Evolutionary conservation across 352 stramenopile genomes (phyloP).

Genomic region (Plasmopara viticola): DNA sequence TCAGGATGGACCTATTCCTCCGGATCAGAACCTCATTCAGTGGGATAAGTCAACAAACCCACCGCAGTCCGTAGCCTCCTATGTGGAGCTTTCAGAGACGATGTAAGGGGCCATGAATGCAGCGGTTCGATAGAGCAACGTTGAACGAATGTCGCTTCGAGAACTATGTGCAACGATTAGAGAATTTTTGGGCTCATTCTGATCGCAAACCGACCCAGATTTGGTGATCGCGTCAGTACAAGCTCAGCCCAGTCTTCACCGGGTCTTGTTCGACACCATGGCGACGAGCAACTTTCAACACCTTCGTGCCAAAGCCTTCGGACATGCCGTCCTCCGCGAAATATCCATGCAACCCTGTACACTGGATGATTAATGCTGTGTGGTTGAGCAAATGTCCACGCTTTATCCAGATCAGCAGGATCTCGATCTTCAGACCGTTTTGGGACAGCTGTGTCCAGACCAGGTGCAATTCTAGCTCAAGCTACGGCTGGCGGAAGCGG

Average conservation of each 20-base stretch:
- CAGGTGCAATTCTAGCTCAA: conserved; percentile 2
- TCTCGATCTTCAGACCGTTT: conserved; percentile 8
- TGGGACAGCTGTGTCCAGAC: conserved; percentile 34
- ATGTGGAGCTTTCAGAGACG: not conserved
- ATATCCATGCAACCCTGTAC: not conserved
- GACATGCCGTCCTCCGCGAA: not conserved
- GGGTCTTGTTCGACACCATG: not conserved
- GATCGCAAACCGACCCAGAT: not conserved
- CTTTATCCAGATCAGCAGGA: conserved; percentile 5
- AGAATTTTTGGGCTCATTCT: not conserved
- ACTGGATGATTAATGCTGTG: not conserved
- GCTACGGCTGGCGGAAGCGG: not conserved
- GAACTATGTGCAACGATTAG: not conserved
- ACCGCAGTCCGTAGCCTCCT: not conserved
- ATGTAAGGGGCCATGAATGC: not conserved
- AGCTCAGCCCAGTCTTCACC: conserved; percentile 1
- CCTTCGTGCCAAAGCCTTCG: not conserved
- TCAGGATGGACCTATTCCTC: not conserved
- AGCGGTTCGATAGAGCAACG: not conserved
- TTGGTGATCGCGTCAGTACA: not conserved
- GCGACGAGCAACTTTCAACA: not conserved
- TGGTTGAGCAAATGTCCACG: not conserved
- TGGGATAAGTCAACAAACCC: not conserved
- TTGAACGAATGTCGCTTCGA: not conserved
- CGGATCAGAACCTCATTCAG: not conserved